phyloP scores from a whole-genome alignment of 106 monocot genomes.

The Gastrodia elata region DNA sequence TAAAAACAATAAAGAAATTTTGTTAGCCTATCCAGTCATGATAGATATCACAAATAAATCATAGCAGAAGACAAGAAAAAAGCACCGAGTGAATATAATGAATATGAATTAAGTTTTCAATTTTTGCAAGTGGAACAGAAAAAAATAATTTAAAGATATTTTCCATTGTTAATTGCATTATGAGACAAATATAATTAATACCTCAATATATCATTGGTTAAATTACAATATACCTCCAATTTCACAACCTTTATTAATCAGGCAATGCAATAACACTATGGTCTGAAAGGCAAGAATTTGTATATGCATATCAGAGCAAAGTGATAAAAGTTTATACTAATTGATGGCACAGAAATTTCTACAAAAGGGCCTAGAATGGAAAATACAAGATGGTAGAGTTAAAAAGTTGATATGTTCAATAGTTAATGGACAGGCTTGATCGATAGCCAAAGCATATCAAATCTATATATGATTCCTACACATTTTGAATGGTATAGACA shows the following conservation, averaged over 20 bases:
- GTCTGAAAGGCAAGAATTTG: not conserved
- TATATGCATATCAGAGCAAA: not conserved
- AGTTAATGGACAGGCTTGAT: too few relatives aligned
- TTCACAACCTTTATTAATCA: not conserved
- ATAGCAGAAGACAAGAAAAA: not conserved
- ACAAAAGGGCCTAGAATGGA: not conserved
- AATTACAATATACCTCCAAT: not conserved
- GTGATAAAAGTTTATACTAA: not conserved
- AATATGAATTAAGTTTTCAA: not conserved
- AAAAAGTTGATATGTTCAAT: too few relatives aligned
- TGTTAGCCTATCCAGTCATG: not conserved
- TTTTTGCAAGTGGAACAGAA: not conserved
- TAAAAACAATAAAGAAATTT: not conserved
- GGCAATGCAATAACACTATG: not conserved
- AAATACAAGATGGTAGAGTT: too few relatives aligned
- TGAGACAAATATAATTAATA: not conserved
- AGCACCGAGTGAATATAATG: not conserved
- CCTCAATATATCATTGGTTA: not conserved
- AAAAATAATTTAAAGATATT: not conserved
- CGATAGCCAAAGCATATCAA: too few relatives aligned
- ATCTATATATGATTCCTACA: too few relatives aligned
- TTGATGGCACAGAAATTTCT: not conserved
- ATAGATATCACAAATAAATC: not conserved
- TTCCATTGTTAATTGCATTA: not conserved
- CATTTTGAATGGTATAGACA: too few relatives aligned